Conservation (phyloP, 139 green algal species). For the Chlamydomonas asymmetrica region DNA sequence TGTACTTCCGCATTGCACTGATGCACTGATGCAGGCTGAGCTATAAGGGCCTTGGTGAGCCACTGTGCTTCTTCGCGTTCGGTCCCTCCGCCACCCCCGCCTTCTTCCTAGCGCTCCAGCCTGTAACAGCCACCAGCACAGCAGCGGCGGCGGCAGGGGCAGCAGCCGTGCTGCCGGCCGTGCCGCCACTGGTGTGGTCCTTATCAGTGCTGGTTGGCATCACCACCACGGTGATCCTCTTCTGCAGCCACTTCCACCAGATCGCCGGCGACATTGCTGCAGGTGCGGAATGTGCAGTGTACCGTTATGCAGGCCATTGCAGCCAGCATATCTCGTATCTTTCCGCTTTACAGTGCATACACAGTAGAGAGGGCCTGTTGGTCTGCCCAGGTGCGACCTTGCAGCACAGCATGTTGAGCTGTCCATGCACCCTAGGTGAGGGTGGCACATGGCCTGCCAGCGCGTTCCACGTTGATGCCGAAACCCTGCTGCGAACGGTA, state of each 20-base stretch:
- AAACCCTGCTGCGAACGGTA: too few species aligned
- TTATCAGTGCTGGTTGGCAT: slow-evolving; percentile 72
- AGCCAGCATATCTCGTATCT: too few species aligned
- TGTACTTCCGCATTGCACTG: neutral
- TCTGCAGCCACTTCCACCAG: slow-evolving; percentile 95
- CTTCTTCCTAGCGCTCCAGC: slow-evolving; percentile 87
- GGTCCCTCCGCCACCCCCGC: slow-evolving; percentile 88
- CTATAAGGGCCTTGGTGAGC: slow-evolving; percentile 97
- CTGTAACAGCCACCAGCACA: slow-evolving; percentile 12
- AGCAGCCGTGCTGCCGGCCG: neutral
- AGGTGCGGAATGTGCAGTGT: too few species aligned
- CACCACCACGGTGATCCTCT: slow-evolving; percentile 90
- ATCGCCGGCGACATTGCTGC: slow-evolving; percentile 73
- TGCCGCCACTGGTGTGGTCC: slow-evolving; percentile 42
- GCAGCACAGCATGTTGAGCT: too few species aligned
- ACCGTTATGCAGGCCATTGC: too few species aligned
- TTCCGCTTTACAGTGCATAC: too few species aligned
- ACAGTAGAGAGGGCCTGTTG: too few species aligned
- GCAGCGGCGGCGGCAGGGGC: neutral
- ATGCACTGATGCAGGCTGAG: slow-evolving; percentile 61
- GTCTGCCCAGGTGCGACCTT: too few species aligned
- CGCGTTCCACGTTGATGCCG: too few species aligned
- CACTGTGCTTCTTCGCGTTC: slow-evolving; percentile 96
- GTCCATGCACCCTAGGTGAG: too few species aligned
- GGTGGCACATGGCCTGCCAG: too few species aligned